These are phyloP conservation scores for Murraya paniculata DNA, from an alignment of 345 rosid genomes.

Conservation along the genomic window DNA sequence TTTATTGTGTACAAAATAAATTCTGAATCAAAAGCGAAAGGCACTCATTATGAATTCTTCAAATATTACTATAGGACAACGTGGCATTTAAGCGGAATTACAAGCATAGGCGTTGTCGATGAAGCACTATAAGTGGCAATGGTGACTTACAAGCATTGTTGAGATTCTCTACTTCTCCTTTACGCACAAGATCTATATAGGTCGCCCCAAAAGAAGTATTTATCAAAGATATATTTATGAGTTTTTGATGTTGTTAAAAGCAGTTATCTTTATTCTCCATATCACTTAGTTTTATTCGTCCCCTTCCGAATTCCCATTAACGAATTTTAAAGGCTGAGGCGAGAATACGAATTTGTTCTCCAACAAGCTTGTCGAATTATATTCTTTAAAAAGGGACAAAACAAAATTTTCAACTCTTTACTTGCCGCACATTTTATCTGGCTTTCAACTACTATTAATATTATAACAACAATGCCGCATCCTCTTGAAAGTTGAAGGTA, in stretches of 20 bases:
- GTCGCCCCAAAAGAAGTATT: not conserved
- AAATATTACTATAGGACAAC: not conserved
- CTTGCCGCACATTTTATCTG: slow-evolving; percentile 12
- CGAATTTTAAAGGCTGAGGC: not conserved
- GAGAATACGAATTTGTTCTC: slow-evolving; percentile 31
- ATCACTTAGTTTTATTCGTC: slow-evolving; percentile 12
- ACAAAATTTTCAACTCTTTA: slow-evolving; percentile 15
- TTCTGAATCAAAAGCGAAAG: not conserved
- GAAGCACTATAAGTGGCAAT: not conserved
- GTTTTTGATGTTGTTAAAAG: not conserved
- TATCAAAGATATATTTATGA: not conserved
- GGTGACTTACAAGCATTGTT: not conserved
- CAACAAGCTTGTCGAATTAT: slow-evolving; percentile 1
- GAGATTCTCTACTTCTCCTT: not conserved
- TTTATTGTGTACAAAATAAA: not conserved
- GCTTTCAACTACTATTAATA: not conserved
- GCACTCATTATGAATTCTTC: too few relatives aligned
- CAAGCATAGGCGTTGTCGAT: too few relatives aligned
- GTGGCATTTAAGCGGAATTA: not conserved
- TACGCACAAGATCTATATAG: not conserved
- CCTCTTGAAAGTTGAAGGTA: not conserved
- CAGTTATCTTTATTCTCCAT: slow-evolving; percentile 31
- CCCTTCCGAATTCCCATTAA: slow-evolving; percentile 3
- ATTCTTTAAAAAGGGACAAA: not conserved
- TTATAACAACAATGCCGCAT: not conserved